A percentile compares a stretch with the other conserved stretches of the same genome.
Evolutionary conservation across 1,139 yeast species (phyloP).

Genomic region (Sugiyamaella sp.): DNA sequence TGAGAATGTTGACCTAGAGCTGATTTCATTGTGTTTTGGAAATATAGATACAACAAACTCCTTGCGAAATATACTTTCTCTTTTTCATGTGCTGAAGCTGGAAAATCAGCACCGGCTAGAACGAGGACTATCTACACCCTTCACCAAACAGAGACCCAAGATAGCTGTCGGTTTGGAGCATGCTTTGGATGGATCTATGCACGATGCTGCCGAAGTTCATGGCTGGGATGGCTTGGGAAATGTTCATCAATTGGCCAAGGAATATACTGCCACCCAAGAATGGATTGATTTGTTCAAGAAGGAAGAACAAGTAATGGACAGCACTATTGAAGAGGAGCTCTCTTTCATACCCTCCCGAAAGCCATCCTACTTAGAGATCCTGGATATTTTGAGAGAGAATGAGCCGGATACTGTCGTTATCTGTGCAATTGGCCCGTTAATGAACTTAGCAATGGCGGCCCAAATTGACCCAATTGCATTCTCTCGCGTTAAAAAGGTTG

Average conservation of each 20-base stretch:
- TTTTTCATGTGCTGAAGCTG: constrained; percentile 42
- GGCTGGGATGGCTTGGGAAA: constrained; percentile 49
- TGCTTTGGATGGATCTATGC: constrained; percentile 39
- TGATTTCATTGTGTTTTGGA: constrained; percentile 47
- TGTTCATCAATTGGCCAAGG: constrained; percentile 43
- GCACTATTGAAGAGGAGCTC: constrained; percentile 24
- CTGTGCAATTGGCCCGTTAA: constrained; percentile 48
- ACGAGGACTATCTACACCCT: constrained; percentile 30
- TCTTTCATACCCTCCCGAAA: constrained; percentile 40
- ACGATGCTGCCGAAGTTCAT: constrained; percentile 48
- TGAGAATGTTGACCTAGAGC: constrained; percentile 40
- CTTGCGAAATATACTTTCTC: constrained; percentile 43
- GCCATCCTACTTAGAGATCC: constrained; percentile 43
- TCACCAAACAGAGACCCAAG: constrained; percentile 38
- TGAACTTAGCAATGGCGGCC: constrained; percentile 48
- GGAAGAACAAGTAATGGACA: constrained; percentile 14
- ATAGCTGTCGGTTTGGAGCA: constrained; percentile 43
- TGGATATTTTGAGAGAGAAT: constrained; percentile 41
- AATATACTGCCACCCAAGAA: constrained; percentile 40
- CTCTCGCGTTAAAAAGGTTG: constrained; percentile 42
- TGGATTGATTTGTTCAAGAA: constrained; percentile 37
- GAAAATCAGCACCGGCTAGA: constrained; percentile 37
- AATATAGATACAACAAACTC: constrained; percentile 45
- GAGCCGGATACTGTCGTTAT: constrained; percentile 45
- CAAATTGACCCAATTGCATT: constrained; percentile 44